Evolutionary conservation across 208 protist species (phyloP).

Genomic region (Trypanosoma cruzi): DNA sequence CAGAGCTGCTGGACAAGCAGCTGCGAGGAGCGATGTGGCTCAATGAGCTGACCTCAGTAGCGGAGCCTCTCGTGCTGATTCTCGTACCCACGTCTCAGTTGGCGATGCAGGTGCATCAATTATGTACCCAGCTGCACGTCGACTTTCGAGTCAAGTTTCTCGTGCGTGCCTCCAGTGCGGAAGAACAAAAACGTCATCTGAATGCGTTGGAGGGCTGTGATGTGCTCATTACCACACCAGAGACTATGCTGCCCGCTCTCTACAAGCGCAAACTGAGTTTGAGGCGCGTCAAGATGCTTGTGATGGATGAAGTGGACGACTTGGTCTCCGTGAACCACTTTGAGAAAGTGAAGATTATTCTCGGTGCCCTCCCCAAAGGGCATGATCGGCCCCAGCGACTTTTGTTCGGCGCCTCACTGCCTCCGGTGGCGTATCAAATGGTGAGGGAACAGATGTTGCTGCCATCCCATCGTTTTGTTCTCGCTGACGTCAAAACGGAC

Average conservation of each 20-base stretch:
- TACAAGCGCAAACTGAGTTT: conserved; percentile 75
- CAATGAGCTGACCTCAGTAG: conserved; percentile 48
- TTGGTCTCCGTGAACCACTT: conserved; percentile 86
- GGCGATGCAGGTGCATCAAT: conserved; percentile 51
- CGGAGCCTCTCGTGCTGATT: conserved; percentile 69
- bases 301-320: conserved; percentile 89
- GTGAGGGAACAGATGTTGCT: conserved; percentile 68
- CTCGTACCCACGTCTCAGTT: conserved; percentile 80
- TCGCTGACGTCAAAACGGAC: conserved; percentile 52
- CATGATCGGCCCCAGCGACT: conserved; percentile 69
- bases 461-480: conserved; percentile 82
- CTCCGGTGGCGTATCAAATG: conserved; percentile 77
- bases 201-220: conserved; percentile 61
- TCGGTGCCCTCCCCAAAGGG: conserved; percentile 69
- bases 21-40: conserved; percentile 32
- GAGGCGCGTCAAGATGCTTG: conserved; percentile 49
- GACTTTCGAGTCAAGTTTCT: conserved; percentile 58
- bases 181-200: conserved; percentile 69
- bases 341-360: conserved; percentile 80
- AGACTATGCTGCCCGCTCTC: conserved; percentile 71
- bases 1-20: conserved; percentile 16
- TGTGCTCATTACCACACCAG: conserved; percentile 75
- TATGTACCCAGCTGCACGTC: conserved; percentile 49
- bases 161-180: conserved; percentile 62
- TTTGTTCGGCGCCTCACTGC: conserved; percentile 69